Evolutionary conservation across 106 monocot species (phyloP).

Genomic region (Chionographis japonica): DNA sequence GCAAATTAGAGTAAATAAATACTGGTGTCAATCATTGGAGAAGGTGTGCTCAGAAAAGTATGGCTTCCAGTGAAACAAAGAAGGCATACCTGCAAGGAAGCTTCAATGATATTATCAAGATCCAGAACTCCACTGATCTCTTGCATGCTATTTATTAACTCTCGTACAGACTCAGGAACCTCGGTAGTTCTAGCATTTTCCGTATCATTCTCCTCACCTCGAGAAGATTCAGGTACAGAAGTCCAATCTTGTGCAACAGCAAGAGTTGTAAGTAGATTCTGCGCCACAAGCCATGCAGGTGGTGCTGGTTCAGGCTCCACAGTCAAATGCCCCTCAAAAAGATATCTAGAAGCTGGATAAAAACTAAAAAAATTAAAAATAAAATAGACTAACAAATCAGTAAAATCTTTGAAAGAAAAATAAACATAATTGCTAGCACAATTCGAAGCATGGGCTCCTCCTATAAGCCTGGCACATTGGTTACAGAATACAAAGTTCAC

Average conservation of each 20-base stretch:
- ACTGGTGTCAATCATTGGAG: too few relatives aligned
- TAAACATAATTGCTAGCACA: too few relatives aligned
- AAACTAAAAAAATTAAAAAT: too few relatives aligned
- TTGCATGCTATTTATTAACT: constrained; percentile 55
- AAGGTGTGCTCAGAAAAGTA: too few relatives aligned
- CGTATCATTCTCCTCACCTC: constrained; percentile 17
- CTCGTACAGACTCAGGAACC: constrained; percentile 42
- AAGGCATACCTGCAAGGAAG: constrained; percentile 83
- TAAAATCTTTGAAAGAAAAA: too few relatives aligned
- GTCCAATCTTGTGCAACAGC: constrained; percentile 66
- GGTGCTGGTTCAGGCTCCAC: constrained; percentile 84
- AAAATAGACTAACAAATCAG: background rate
- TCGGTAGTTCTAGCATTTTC: constrained; percentile 16
- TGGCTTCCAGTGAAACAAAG: background rate
- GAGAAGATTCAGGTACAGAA: constrained; percentile 45
- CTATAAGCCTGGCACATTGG: too few relatives aligned
- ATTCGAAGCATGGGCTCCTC: too few relatives aligned
- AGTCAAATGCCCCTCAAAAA: constrained; percentile 94
- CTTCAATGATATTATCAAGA: constrained; percentile 75
- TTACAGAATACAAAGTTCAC: too few relatives aligned
- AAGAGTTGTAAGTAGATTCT: constrained; percentile 67
- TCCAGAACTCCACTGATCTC: constrained; percentile 41
- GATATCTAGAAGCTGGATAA: constrained; percentile 60
- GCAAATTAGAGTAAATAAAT: too few relatives aligned
- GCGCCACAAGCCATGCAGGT: constrained; percentile 95